Conservation (phyloP, 2,329 filamentous ascomycete genomes). For the Aquanectria penicillioides region DNA sequence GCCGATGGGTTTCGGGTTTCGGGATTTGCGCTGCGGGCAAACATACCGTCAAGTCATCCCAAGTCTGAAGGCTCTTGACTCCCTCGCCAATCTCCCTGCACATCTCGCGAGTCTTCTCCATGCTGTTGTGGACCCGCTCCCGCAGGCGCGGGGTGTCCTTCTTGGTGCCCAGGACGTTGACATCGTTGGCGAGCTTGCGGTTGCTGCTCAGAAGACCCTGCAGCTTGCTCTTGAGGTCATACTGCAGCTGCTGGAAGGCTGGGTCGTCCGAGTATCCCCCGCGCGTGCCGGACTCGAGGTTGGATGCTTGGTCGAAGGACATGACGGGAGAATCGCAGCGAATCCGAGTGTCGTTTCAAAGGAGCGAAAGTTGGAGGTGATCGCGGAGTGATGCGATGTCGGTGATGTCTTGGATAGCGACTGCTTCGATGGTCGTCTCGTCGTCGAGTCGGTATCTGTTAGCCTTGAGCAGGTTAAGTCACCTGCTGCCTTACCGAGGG, state of each 20-base stretch:
- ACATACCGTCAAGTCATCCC: slow-evolving; percentile 83
- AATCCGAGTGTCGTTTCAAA: too few relatives aligned
- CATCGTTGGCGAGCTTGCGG: slow-evolving; percentile 83
- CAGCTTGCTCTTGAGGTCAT: slow-evolving; percentile 85
- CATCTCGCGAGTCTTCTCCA: slow-evolving; percentile 85
- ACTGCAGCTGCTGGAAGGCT: slow-evolving; percentile 85
- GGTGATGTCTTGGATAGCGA: slow-evolving; percentile 10
- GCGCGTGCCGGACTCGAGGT: slow-evolving; percentile 80
- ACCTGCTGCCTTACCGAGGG: slow-evolving; percentile 39
- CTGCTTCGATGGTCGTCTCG: slow-evolving; percentile 9
- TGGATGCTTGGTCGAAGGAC: slow-evolving; percentile 91
- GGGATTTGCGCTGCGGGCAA: neutral
- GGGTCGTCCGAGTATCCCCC: slow-evolving; percentile 92
- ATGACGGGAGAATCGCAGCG: slow-evolving; percentile 59
- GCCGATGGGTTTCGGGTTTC: neutral
- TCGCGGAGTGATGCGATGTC: slow-evolving; percentile 23
- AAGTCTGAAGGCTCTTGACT: slow-evolving; percentile 89
- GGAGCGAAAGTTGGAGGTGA: neutral
- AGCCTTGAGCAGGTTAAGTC: slow-evolving; percentile 29
- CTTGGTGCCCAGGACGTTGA: slow-evolving; percentile 86
- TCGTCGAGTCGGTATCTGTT: neutral
- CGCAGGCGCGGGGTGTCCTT: slow-evolving; percentile 91
- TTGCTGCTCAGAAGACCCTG: slow-evolving; percentile 92
- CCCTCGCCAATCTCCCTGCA: slow-evolving; percentile 95
- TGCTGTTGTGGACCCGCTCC: slow-evolving; percentile 86